Evolutionary conservation across 306 rosid genomes (phyloP), one percentile per base, ranked within the genome.

Genomic region (Medicago lupulina): DNA sequence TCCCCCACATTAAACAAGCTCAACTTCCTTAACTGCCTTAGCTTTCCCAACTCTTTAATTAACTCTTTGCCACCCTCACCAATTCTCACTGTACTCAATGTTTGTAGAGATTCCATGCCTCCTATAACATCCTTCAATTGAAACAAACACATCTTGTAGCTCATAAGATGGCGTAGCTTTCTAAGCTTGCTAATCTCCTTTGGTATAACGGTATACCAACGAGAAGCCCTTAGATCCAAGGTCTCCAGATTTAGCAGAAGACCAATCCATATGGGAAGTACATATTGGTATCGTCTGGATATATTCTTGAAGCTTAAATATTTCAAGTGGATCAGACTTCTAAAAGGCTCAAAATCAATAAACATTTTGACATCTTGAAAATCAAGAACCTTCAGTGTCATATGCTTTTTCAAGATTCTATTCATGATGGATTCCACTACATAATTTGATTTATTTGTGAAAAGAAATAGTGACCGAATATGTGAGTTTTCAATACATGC

Each of bases 1-100:
- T 1, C 13, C 51, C 5, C 1, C 4, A 46, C 16, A 46, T n/a
- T 2, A 46, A 13, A 6, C 51, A 46, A 46, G n/a, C 51, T 5
- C 6, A 46, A 5, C 51, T 46, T 5, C 51, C 51, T 46, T 46
- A 46, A 46, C 15, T 64, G 16, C 28, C 9, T 64, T 10, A 75
- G 28, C 73, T 19, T 51, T 64, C 40, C 63, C 1, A 75, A 47
- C n/a, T 62, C 63, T 49, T 0, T 49, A 49, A 75, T 75, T 14
- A 50, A 0, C 15, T 15, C 12, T 2, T 3, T 28, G 3, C 4
- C 31, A 28, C 31, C 4, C 31, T 3, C 0, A 28, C 31, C 31
- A 28, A 28, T 28, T 3, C 3, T 28, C 31, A 28, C 31, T 28
- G 4, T 4, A 28, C 4, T 28, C 31, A 28, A 21, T 0, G 39